Evolutionary conservation across 169 alveolate genomes (phyloP).

Genomic region (Eimeria sp.): DNA sequence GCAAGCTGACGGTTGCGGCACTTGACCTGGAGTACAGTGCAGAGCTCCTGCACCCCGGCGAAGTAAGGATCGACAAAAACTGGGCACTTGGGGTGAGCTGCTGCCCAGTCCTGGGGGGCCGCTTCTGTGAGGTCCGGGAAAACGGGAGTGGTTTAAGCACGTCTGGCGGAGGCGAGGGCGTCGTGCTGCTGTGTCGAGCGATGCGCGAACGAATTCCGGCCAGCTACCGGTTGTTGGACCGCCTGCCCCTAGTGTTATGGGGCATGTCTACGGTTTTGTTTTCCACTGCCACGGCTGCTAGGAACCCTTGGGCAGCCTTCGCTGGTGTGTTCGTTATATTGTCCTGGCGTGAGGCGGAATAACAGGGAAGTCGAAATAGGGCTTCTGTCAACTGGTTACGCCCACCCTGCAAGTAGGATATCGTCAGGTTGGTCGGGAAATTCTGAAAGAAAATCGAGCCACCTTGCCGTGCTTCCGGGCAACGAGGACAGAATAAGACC

Average conservation of each 20-base stretch:
- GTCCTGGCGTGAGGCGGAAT: not conserved
- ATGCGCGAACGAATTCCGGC: no score
- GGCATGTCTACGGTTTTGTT: no score
- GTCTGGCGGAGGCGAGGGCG: no score
- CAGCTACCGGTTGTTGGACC: no score
- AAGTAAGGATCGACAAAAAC: not conserved
- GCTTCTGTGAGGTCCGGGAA: no score
- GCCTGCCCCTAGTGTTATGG: no score
- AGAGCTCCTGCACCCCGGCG: not conserved
- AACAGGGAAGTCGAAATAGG: not conserved
- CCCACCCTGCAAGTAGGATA: not conserved
- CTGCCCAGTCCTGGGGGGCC: no score
- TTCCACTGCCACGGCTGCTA: no score
- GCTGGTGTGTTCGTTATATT: no score
- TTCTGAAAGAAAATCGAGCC: not conserved
- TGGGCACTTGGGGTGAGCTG: not conserved
- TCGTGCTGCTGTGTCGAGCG: no score
- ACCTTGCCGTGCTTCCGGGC: not conserved
- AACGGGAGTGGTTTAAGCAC: no score
- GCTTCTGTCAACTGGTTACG: not conserved
- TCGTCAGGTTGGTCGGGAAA: not conserved
- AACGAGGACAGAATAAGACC: not conserved
- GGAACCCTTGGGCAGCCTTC: no score
- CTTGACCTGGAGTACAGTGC: not conserved
- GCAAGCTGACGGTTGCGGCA: not conserved